Base-by-base conservation (phyloP, 805 yeast genomes). In the Metschnikowia lochheadii region DNA sequence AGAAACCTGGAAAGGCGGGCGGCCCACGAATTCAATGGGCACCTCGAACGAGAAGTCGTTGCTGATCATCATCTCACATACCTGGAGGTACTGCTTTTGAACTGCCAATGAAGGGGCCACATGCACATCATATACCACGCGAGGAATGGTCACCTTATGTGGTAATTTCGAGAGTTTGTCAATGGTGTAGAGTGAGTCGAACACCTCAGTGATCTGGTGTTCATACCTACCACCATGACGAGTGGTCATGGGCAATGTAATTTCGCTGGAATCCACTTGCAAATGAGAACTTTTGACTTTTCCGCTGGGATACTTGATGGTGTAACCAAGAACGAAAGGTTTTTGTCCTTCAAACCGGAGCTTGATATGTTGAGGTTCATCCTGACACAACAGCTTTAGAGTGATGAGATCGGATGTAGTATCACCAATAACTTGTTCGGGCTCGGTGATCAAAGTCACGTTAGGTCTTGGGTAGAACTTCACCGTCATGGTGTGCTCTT, bases 241-340 rank as follows among this genome's bases (percentile, higher is more conserved):
- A 0, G 82, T 70, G 8, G 72, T 72, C 50, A 79, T 63, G 15
- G 69, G 72, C 33, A 80, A 61, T 1, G 58, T 58, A 21, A 68
- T 46, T 21, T 62, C 58, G 17, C 62, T 39, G 31, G 57, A 58
- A 6, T 69, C 69, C n/a, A 68, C 59, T 5, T 65, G 58, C 65
- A 73, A 63, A 10, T 67, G 58, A 35, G 73, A 56, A 1, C 59
- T 34, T 47, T 71, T 82, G 4, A 63, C 45, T 32, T 62, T 66
- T 0, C 89, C 89, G 58, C 68, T 72, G 6, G 94, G 91, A 37
- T 75, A 67, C 26, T 68, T 68, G 14, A 86, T 66, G n/a, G 80
- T 78, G 63, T 89, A 89, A 37, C 80, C 82, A 23, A 90, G 69
- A n/a, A 78, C 66, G 56, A 89, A 89, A 21, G 92, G 91, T 1